Evolutionary conservation across 805 yeast species (phyloP), one percentile per base, ranked within the genome.

Genomic region (Teunomyces lycoperdinae): DNA sequence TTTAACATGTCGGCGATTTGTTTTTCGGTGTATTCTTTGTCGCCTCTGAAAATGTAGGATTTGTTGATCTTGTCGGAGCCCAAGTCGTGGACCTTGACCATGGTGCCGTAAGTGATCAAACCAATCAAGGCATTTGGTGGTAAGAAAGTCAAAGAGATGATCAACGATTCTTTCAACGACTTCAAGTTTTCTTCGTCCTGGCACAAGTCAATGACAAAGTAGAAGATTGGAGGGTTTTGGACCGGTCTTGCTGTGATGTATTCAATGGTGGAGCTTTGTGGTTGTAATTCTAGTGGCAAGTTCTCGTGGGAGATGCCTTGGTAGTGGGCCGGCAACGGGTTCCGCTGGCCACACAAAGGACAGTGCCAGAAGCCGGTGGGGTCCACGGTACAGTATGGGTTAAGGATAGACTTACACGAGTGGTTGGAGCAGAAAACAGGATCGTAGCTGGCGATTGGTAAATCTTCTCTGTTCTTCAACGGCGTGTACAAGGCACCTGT

Each of bases 401-500:
- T 92, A 66, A 94, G 70, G 32, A 89, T 83, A 4, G 91, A 84
- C 54, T 88, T 84, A 77, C 99, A 94, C 49, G 82, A 81, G 24
- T 83, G 79, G 49, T 76, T 70, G 46, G 90, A 78, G 71, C 97
- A 91, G 38, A 81, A 70, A 44, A 84, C 83, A 9, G 97, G 97
- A 65, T 91, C 96, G 67, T 90, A 89, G 58, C 80, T 80, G 48
- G 92, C 89, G 45, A 87, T 70, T 13, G 89, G 85, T 52, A 89
- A 73, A 53, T 85, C 90, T 50, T 85, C 86, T 55, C 87, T 80
- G 49, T 81, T 81, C 60, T 89, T 83, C 58, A 94, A 78, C 7
- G 99, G 99, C n/a, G 97, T 91, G 74, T 90, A 94, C 52, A 94
- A 72, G 47, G 96, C 85, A 36, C 97, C 96, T 32, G 94, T 84